phyloP scores from a whole-genome alignment of 2,329 filamentous ascomycete species.

The Beauveria sp. region DNA sequence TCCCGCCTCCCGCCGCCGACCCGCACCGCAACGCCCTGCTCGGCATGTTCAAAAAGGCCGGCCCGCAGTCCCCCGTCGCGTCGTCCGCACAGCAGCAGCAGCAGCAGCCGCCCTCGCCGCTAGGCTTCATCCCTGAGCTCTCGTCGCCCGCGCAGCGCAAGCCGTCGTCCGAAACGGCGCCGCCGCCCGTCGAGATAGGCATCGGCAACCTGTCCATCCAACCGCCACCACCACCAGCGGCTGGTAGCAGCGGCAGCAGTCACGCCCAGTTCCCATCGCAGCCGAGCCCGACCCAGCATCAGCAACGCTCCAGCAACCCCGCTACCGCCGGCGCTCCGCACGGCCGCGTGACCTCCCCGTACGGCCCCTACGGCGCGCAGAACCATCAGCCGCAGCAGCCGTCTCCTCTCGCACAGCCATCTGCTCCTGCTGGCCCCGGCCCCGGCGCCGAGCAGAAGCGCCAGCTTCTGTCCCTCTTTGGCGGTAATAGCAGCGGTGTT shows the following conservation, averaged over 20 bases:
- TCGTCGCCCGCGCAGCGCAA: slow-evolving; percentile 3
- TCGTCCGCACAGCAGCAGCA: slow-evolving; percentile 13
- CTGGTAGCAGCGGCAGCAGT: slow-evolving; percentile 13
- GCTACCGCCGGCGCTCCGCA: not conserved
- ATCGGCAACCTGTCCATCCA: slow-evolving; percentile 21
- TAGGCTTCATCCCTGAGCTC: slow-evolving; percentile 2
- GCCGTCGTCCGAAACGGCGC: slow-evolving; percentile 13
- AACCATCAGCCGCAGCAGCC: slow-evolving; percentile 14
- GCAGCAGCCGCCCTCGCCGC: slow-evolving; percentile 2
- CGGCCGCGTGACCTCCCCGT: not conserved
- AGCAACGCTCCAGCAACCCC: not conserved
- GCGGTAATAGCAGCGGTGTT: slow-evolving; percentile 16
- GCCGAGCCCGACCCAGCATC: not conserved
- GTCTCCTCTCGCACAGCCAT: not conserved
- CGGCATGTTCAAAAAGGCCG: slow-evolving; percentile 45
- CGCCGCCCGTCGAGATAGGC: slow-evolving; percentile 20
- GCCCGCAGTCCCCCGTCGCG: not conserved
- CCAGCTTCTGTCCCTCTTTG: slow-evolving; percentile 55
- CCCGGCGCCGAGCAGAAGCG: slow-evolving; percentile 33
- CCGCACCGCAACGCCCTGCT: slow-evolving; percentile 42
- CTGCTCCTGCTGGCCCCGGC: not conserved
- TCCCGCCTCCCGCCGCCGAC: slow-evolving; percentile 17
- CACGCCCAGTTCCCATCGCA: slow-evolving; percentile 25
- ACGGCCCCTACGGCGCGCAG: not conserved
- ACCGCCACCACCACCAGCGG: slow-evolving; percentile 15